phyloP scores from a whole-genome alignment of 345 rosid genomes.

The Mercurialis annua region DNA sequence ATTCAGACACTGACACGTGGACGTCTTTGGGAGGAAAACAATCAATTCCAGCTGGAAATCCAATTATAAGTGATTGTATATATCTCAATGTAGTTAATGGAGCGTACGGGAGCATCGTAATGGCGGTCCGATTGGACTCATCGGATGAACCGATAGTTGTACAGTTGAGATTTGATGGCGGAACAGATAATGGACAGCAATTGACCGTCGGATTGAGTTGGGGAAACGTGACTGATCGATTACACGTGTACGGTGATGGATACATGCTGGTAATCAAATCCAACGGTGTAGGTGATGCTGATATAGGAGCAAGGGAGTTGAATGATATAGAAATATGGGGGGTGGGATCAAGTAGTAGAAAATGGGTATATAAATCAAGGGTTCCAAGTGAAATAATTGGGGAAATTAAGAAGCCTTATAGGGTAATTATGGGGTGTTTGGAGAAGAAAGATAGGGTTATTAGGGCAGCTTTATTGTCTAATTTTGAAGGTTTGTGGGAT shows the following conservation, averaged over 20 bases:
- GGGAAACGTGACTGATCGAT: conserved; percentile 24
- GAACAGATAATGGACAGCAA: conserved; percentile 13
- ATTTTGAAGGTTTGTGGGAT: conserved; percentile 55
- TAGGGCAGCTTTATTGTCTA: conserved; percentile 54
- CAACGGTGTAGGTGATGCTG: conserved; percentile 4
- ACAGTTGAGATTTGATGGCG: conserved; percentile 35
- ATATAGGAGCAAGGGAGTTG: conserved; percentile 25
- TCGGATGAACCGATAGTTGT: conserved; percentile 29
- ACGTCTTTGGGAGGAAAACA: conserved; percentile 36
- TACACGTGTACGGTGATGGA: conserved; percentile 63
- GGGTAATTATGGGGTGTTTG: conserved; percentile 65
- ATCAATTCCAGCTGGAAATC: neutral
- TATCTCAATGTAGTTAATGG: conserved; percentile 48
- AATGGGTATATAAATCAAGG: conserved; percentile 46
- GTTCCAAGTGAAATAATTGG: conserved; percentile 41
- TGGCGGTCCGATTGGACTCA: conserved; percentile 27
- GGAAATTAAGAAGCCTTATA: conserved; percentile 40
- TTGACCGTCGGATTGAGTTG: conserved; percentile 21
- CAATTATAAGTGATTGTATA: conserved; percentile 13
- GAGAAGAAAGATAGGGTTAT: conserved; percentile 46
- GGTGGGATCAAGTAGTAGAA: conserved; percentile 24
- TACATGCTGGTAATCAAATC: conserved; percentile 48
- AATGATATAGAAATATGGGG: conserved; percentile 51
- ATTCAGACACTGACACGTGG: conserved; percentile 51
- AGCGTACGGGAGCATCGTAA: conserved; percentile 42